A percentile compares a stretch with the other conserved stretches of the same genome.
These are phyloP conservation scores for Cryptosporidium parvum DNA, from an alignment of 169 alveolate species.

Conservation along the genomic window DNA sequence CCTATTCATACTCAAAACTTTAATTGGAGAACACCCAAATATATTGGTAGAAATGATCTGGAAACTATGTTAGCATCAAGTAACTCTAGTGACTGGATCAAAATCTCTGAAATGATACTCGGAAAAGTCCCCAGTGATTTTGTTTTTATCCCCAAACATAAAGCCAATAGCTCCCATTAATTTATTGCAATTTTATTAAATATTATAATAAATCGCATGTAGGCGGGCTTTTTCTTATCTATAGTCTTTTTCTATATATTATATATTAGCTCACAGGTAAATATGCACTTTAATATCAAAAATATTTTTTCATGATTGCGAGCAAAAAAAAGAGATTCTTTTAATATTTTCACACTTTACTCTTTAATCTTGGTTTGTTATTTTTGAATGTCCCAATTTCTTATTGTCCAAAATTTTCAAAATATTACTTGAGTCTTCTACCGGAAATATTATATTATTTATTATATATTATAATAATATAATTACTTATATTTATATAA, in stretches of 20 bases:
- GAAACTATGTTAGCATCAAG: slow-evolving; percentile 84
- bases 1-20: slow-evolving; percentile 78
- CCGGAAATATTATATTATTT: too few relatives aligned
- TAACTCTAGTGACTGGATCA: slow-evolving; percentile 84
- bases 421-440: too few relatives aligned
- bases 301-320: not conserved
- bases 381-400: too few relatives aligned
- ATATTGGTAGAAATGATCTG: slow-evolving; percentile 85
- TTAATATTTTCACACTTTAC: too few relatives aligned
- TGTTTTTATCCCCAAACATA: slow-evolving; percentile 87
- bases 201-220: not conserved
- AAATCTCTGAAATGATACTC: slow-evolving; percentile 86
- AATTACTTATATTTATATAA: too few relatives aligned
- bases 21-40: slow-evolving; percentile 84
- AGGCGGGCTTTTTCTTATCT: not conserved
- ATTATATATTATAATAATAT: too few relatives aligned
- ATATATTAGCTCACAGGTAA: not conserved
- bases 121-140: slow-evolving; percentile 85
- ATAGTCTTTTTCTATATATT: not conserved
- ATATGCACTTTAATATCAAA: not conserved
- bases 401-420: too few relatives aligned
- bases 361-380: not conserved
- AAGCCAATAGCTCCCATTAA: slow-evolving; percentile 48
- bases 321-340: not conserved
- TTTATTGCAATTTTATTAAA: not conserved